Evolutionary conservation across 2,329 filamentous ascomycete species (phyloP).

Genomic region (Curvularia spicifera): DNA sequence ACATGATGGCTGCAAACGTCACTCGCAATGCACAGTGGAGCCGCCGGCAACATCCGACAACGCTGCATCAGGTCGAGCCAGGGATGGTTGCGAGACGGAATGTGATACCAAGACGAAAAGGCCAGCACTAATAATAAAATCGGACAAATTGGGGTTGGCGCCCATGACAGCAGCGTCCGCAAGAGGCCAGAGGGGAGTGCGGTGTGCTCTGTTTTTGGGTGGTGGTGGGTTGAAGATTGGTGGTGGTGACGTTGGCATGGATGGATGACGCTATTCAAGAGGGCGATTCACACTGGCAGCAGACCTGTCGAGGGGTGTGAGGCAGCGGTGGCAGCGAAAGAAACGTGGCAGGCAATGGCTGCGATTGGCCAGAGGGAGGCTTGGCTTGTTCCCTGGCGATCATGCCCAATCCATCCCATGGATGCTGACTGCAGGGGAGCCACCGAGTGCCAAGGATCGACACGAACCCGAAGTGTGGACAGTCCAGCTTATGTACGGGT

Average conservation of each 20-base stretch:
- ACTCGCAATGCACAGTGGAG: neutral
- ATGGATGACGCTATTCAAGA: neutral
- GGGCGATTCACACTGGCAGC: neutral
- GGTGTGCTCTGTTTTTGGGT: neutral
- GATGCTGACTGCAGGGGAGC: conserved; percentile 18
- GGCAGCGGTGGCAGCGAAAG: conserved; percentile 15
- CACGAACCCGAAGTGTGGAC: conserved; percentile 6
- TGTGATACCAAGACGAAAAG: neutral
- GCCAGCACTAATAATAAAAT: neutral
- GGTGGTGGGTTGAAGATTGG: no score
- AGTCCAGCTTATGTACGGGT: neutral
- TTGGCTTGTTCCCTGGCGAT: conserved; percentile 16
- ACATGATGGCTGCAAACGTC: neutral
- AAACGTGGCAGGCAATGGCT: conserved; percentile 18
- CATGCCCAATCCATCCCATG: conserved; percentile 9
- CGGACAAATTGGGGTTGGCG: neutral
- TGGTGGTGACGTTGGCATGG: neutral
- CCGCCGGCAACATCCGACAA: conserved; percentile 1
- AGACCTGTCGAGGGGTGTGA: conserved; percentile 1
- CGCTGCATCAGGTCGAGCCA: neutral
- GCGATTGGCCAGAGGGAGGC: conserved; percentile 15
- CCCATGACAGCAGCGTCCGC: neutral
- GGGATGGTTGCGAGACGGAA: neutral
- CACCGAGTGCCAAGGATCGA: conserved; percentile 15
- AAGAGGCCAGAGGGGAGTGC: neutral